These are phyloP conservation scores for Penicillium crustosum DNA, from an alignment of 2,329 filamentous ascomycete genomes.

Conservation along the genomic window DNA sequence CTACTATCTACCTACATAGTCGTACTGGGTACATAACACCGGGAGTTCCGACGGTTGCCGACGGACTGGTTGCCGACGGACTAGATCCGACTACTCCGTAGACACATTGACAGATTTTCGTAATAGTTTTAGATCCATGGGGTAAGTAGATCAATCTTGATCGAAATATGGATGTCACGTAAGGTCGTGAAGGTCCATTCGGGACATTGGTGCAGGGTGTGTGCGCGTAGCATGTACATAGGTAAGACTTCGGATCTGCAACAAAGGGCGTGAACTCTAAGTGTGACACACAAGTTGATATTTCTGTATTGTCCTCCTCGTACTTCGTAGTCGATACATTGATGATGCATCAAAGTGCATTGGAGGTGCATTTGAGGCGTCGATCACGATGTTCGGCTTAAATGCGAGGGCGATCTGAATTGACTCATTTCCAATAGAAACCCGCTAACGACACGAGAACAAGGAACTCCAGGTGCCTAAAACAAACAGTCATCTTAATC, in stretches of 20 bases:
- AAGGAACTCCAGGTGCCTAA: background rate
- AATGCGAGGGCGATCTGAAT: background rate
- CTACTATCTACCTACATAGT: background rate
- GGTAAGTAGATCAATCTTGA: background rate
- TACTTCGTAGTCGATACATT: background rate
- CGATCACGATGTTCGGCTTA: slow-evolving; percentile 2
- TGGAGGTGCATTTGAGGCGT: background rate
- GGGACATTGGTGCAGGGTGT: background rate
- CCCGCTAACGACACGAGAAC: background rate
- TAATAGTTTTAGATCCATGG: background rate
- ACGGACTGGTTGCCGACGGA: slow-evolving; percentile 1
- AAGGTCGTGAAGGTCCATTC: background rate
- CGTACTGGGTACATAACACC: background rate
- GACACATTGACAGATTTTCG: background rate
- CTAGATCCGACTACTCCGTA: background rate
- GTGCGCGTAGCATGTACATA: background rate
- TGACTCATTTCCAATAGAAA: slow-evolving; percentile 1
- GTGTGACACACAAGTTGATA: background rate
- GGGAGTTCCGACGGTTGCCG: slow-evolving; percentile 7
- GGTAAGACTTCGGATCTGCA: background rate
- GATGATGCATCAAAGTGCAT: background rate
- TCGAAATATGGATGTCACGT: background rate
- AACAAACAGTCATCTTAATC: no score
- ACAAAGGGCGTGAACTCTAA: slow-evolving; percentile 7
- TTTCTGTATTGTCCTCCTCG: background rate